A percentile compares a stretch with the other conserved stretches of the same genome.
Conservation (phyloP, 2,329 filamentous ascomycete species). For the Botrytis hyacinthi region DNA sequence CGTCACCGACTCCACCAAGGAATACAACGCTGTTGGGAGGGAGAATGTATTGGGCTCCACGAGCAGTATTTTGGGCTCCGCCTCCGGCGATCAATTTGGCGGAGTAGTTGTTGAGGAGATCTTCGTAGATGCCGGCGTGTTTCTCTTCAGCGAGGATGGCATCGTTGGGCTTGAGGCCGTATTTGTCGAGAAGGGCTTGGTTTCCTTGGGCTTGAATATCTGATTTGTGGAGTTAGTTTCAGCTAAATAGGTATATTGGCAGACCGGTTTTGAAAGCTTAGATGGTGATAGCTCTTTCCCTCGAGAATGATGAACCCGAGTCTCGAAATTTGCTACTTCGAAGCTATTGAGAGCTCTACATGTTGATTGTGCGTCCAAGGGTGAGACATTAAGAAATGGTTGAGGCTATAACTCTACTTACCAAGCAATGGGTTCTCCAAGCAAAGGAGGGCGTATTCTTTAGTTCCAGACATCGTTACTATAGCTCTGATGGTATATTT, state of each 20-base stretch:
- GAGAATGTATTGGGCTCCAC: constrained; percentile 95
- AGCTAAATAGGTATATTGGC: not conserved
- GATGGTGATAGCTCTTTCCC: not conserved
- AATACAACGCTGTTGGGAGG: constrained; percentile 86
- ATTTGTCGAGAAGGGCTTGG: constrained; percentile 84
- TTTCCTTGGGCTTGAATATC: constrained; percentile 90
- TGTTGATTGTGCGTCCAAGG: not conserved
- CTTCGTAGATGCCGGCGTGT: constrained; percentile 87
- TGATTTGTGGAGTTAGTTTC: constrained; percentile 39
- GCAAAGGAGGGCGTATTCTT: constrained; percentile 86
- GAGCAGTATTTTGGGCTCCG: constrained; percentile 95
- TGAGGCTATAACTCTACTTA: constrained; percentile 45
- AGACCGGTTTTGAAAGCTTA: not conserved
- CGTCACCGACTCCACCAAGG: constrained; percentile 89
- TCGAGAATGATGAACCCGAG: not conserved
- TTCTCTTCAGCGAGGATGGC: constrained; percentile 94
- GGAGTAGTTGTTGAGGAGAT: constrained; percentile 86
- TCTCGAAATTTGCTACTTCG: not conserved
- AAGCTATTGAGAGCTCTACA: not conserved
- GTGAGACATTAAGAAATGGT: not conserved
- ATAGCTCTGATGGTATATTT: constrained; percentile 19
- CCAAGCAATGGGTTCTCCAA: constrained; percentile 97
- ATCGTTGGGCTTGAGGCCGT: constrained; percentile 91
- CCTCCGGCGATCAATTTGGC: constrained; percentile 95
- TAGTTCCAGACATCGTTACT: constrained; percentile 64